Evolutionary conservation across 495 filamentous ascomycete genomes (phyloP), one percentile per base, ranked within the genome.

Genomic region (Parathielavia hyrcaniae): DNA sequence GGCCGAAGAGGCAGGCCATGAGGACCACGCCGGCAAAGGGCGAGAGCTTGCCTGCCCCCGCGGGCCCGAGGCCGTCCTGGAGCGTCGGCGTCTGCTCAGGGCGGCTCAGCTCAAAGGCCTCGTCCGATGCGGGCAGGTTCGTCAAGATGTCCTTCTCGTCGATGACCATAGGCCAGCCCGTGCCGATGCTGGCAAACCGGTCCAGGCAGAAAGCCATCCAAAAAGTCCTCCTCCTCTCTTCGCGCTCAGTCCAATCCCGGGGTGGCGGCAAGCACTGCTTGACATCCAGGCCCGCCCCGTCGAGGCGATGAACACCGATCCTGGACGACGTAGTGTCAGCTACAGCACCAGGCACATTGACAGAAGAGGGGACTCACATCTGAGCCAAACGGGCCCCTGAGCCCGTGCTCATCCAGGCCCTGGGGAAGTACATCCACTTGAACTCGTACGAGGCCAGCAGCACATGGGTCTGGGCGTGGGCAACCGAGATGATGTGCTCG

Each of bases 391-490:
- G 78, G 14, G 85, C 81, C 3, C 85, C 86, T 51, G 88, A 80
- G 16, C 92, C 95, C 11, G 87, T 84, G 55, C 88, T 96, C 72
- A 97, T 80, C 93, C 93, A 99, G 4, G 95, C 95, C 41, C 95
- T 78, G 2, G 93, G 93, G 62, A 99, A 99, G 69, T 89, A 95
- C 88, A 99, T 97, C 80, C 88, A 86, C 72, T 91, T 95, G 69
- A 97, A 97, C 68, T 99, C 93, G 64, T 95, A 97, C 0, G 79
- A 81, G 4, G 83, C 80, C 50, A 95, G 80, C 5, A 99, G 74
- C 11, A 84, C 73, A 81, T 95, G 93, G 3, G 88, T 80, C 70
- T 97, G 95, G 38, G 83, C 84, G 64, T 93, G 84, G 23, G 83
- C 86, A 20, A 96, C 75, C 12, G 85, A 88, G 55, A 97, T 86